These are phyloP conservation scores for Urochloa ruziziensis DNA, from an alignment of 176 grass and related monocot species.

Conservation along the genomic window DNA sequence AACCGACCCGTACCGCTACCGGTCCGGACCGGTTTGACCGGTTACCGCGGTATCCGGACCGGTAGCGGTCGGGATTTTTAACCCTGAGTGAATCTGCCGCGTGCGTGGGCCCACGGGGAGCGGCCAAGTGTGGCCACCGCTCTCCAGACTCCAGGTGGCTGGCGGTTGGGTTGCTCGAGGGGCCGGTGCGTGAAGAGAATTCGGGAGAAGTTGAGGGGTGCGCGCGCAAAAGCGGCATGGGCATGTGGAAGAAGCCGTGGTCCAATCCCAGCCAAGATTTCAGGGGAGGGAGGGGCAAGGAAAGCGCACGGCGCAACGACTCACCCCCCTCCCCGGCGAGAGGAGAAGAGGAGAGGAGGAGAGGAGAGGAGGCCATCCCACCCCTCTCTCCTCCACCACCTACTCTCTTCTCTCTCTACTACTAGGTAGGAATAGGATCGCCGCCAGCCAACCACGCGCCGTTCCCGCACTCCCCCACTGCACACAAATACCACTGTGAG, in stretches of 20 bases:
- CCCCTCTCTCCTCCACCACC: slow-evolving; percentile 39
- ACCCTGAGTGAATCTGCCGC: no score
- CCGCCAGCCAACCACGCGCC: not conserved
- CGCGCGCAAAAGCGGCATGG: not conserved
- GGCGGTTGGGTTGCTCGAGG: not conserved
- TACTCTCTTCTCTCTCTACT: slow-evolving; percentile 10
- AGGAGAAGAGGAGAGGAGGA: not conserved
- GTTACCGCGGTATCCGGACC: no score
- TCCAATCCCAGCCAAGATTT: slow-evolving; percentile 42
- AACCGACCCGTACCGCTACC: no score
- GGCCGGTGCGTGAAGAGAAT: fast-evolving
- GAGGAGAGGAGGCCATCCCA: not conserved
- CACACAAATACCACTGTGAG: not conserved
- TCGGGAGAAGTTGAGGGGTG: not conserved
- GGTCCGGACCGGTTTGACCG: no score
- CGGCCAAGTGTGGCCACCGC: no score
- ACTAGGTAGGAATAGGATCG: slow-evolving; percentile 12
- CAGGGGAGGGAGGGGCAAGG: not conserved
- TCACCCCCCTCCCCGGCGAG: not conserved
- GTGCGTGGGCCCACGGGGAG: no score
- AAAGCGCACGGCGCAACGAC: slow-evolving; percentile 17
- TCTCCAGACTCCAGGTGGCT: no score
- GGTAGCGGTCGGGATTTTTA: no score
- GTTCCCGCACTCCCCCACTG: not conserved
- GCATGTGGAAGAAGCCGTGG: slow-evolving; percentile 26